Conservation (phyloP, 2,329 filamentous ascomycete genomes). For the Bipolaris gigantea region DNA sequence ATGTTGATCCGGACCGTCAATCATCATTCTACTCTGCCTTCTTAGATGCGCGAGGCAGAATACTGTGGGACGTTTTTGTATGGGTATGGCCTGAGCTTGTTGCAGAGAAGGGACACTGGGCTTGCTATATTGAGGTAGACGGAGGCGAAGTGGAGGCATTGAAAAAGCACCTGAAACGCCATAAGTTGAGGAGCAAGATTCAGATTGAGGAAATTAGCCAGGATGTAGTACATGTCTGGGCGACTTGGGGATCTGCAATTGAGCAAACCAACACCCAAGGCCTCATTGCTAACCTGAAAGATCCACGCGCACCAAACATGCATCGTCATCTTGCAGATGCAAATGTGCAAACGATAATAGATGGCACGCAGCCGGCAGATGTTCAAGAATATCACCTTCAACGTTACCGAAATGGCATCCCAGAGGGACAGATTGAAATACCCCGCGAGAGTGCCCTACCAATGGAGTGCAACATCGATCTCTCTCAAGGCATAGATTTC, state of each 20-base stretch:
- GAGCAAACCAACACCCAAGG: conserved; percentile 7
- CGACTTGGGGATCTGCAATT: conserved; percentile 62
- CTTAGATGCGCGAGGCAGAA: conserved; percentile 76
- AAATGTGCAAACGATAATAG: not conserved
- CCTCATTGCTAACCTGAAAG: conserved; percentile 19
- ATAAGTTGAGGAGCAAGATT: conserved; percentile 83
- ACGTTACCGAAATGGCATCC: conserved; percentile 76
- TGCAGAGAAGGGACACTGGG: conserved; percentile 44
- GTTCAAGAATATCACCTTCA: conserved; percentile 67
- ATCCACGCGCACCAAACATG: conserved; percentile 27
- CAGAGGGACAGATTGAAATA: conserved; percentile 85
- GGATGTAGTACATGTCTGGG: conserved; percentile 70
- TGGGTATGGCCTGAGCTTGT: conserved; percentile 54
- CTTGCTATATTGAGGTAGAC: conserved; percentile 83
- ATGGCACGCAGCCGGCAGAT: conserved; percentile 27
- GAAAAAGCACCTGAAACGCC: conserved; percentile 74
- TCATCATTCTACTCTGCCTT: conserved; percentile 71
- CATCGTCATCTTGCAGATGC: conserved; percentile 9
- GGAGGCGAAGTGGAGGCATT: conserved; percentile 64
- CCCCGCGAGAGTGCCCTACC: conserved; percentile 71
- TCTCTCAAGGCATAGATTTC: conserved; percentile 85
- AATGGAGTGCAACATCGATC: conserved; percentile 86
- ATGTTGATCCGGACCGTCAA: conserved; percentile 55
- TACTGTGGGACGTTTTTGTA: conserved; percentile 88
- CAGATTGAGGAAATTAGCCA: conserved; percentile 64